Conservation (phyloP, 352 stramenopile species). For the Globisporangium viniferum region DNA sequence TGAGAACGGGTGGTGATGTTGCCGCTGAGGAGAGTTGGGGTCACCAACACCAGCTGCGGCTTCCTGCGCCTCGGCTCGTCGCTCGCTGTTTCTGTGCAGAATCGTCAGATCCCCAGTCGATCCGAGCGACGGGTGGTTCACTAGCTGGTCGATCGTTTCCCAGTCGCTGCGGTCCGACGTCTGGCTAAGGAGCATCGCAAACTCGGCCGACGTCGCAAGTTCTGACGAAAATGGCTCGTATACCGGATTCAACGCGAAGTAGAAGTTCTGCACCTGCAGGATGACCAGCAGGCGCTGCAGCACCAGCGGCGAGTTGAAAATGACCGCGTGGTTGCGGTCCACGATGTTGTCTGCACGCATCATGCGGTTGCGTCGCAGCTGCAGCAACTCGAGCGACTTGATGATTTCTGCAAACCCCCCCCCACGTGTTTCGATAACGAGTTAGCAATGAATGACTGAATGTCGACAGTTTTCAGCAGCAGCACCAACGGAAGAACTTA, state of each 20-base stretch:
- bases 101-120: slow-evolving; percentile 51
- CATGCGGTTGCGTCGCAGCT: slow-evolving; percentile 80
- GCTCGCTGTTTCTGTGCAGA: slow-evolving; percentile 27
- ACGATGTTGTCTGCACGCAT: slow-evolving; percentile 82
- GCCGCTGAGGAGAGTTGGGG: slow-evolving; percentile 18
- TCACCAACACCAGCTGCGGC: neutral
- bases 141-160: slow-evolving; percentile 64
- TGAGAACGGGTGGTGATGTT: slow-evolving; percentile 45
- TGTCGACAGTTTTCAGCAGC: neutral
- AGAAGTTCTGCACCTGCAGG: slow-evolving; percentile 83
- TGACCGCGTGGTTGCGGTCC: slow-evolving; percentile 92
- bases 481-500: slow-evolving; percentile 24
- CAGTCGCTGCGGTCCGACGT: slow-evolving; percentile 73
- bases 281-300: slow-evolving; percentile 71
- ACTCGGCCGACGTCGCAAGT: slow-evolving; percentile 75
- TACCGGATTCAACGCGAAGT: slow-evolving; percentile 76
- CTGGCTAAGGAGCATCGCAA: slow-evolving; percentile 75
- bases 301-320: slow-evolving; percentile 82
- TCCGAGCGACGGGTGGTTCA: slow-evolving; percentile 44
- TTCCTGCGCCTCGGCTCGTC: slow-evolving; percentile 16
- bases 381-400: slow-evolving; percentile 92
- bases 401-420: slow-evolving; percentile 92
- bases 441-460: neutral
- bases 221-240: slow-evolving; percentile 84
- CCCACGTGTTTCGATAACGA: neutral